phyloP scores from a whole-genome alignment of 1,139 yeast species.

The Hyphopichia fennica region DNA sequence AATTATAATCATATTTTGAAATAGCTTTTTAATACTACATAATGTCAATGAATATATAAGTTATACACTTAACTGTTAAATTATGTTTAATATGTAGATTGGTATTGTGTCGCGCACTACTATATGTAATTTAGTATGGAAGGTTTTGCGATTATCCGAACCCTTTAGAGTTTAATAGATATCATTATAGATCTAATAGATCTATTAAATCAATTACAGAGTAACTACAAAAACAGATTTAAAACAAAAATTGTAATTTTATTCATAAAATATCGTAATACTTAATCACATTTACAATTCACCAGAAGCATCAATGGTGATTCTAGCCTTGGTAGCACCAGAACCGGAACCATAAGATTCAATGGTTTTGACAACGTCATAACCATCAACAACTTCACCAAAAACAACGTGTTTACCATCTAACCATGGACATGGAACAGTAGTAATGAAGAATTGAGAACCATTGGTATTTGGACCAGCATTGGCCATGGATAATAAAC shows the following conservation, averaged over 20 bases:
- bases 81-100: too few relatives aligned
- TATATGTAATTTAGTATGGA: neutral
- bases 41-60: neutral
- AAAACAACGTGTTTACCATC: constrained; percentile 99
- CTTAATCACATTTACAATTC: constrained; percentile 49
- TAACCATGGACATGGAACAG: constrained; percentile 94
- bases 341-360: constrained; percentile 82
- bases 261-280: neutral
- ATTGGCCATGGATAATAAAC: constrained; percentile 97
- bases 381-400: constrained; percentile 93
- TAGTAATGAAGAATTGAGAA: constrained; percentile 97
- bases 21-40: neutral
- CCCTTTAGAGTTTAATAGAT: too few relatives aligned
- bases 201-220: too few relatives aligned
- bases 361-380: constrained; percentile 87
- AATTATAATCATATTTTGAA: constrained; percentile 6
- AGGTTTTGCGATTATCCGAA: neutral
- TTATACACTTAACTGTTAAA: neutral
- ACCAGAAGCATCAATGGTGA: constrained; percentile 83
- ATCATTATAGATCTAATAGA: too few relatives aligned
- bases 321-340: constrained; percentile 79
- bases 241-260: too few relatives aligned
- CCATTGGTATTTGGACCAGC: constrained; percentile 99
- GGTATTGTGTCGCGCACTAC: neutral
- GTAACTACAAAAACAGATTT: too few relatives aligned